Evolutionary conservation across 306 rosid genomes (phyloP).

Genomic region (Vigna reflexopilosa): DNA sequence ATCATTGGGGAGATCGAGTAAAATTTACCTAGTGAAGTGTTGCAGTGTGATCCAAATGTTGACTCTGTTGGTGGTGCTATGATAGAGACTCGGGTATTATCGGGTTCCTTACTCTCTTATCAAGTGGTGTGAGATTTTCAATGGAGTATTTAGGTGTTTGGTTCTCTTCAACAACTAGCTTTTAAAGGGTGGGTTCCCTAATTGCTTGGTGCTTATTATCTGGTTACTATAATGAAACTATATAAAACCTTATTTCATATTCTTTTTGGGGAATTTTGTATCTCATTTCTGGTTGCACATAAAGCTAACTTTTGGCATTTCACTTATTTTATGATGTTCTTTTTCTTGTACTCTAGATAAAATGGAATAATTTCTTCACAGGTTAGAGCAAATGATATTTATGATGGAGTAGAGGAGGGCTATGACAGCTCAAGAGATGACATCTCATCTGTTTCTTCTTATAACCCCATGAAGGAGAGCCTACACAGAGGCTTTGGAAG

Average conservation of each 20-base stretch:
- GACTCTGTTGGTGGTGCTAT: not conserved
- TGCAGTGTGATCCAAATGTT: not conserved
- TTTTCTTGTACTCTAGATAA: constrained; percentile 41
- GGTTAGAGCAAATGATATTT: constrained; percentile 87
- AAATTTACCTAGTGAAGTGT: too few relatives aligned
- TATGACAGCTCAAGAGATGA: constrained; percentile 97
- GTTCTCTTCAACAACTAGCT: not conserved
- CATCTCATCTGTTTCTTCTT: constrained; percentile 93
- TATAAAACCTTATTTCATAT: constrained; percentile 9
- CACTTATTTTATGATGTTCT: not conserved
- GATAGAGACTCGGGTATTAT: too few relatives aligned
- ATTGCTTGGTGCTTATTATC: not conserved
- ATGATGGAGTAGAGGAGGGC: constrained; percentile 85
- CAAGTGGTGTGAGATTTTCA: not conserved
- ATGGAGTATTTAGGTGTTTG: not conserved
- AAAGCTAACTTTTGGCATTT: constrained; percentile 20
- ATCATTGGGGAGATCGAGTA: not conserved
- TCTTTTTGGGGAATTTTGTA: constrained; percentile 14
- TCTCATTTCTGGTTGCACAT: constrained; percentile 39
- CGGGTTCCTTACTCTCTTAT: not conserved
- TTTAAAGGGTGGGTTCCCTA: not conserved
- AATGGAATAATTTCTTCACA: constrained; percentile 49
- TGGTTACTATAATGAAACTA: not conserved
- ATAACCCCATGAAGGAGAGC: constrained; percentile 74
- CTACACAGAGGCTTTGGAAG: constrained; percentile 80